Conservation (phyloP, 257 asterid species). For the Salvia splendens region DNA sequence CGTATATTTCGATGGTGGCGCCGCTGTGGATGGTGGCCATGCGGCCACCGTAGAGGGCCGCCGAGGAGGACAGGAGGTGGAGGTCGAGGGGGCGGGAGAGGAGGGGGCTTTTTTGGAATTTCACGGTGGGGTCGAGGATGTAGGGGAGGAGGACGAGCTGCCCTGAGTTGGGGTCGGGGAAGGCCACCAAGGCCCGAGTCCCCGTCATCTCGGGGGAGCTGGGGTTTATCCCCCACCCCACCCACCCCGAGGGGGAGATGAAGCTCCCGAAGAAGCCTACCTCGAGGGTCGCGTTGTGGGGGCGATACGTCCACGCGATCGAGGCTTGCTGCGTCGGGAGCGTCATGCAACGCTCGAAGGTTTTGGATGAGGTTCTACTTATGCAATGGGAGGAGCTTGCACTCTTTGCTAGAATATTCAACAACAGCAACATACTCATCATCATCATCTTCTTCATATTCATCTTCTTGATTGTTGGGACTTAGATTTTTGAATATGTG, state of each 20-base stretch:
- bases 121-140: conserved; percentile 73
- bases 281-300: conserved; percentile 78
- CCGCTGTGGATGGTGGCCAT: conserved; percentile 84
- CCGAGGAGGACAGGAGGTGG: conserved; percentile 71
- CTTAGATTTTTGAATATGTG: conserved; percentile 12
- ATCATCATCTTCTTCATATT: neutral
- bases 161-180: conserved; percentile 90
- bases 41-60: conserved; percentile 74
- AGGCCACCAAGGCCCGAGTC: conserved; percentile 71
- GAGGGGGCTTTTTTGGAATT: conserved; percentile 63
- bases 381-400: conserved; percentile 60
- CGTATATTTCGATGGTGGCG: conserved; percentile 64
- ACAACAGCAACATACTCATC: conserved; percentile 35
- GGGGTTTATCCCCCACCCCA: conserved; percentile 90
- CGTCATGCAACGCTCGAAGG: conserved; percentile 63
- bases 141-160: conserved; percentile 80
- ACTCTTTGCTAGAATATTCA: conserved; percentile 22
- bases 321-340: conserved; percentile 87
- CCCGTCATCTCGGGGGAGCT: conserved; percentile 89
- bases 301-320: conserved; percentile 79
- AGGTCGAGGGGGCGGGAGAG: conserved; percentile 87
- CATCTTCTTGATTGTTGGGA: conserved; percentile 19
- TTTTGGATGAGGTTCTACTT: conserved; percentile 50
- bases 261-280: conserved; percentile 78
- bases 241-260: conserved; percentile 98